Evolutionary conservation across 1,284 basidiomycete genomes (phyloP).

Genomic region (Sporisorium exsertum): DNA sequence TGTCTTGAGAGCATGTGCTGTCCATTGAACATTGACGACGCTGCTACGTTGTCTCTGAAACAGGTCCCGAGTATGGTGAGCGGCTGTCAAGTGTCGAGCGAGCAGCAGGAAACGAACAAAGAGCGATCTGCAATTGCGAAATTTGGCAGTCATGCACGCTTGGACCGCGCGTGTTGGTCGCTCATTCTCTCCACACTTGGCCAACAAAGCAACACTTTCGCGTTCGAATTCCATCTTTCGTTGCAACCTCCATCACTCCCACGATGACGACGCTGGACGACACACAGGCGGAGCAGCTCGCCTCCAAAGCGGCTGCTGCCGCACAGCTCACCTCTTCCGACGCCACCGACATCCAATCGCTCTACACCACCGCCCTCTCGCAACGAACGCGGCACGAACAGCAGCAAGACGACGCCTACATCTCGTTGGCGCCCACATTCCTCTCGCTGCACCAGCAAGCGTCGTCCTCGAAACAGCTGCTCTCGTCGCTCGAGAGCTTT

Average conservation of each 20-base stretch:
- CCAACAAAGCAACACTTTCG: slow-evolving; percentile 20
- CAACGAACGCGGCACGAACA: slow-evolving; percentile 1
- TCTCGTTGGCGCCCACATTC: slow-evolving; percentile 18
- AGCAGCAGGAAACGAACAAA: background rate
- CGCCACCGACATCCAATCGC: slow-evolving; percentile 20
- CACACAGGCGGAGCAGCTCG: slow-evolving; percentile 38
- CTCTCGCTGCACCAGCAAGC: slow-evolving; percentile 75
- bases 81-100: background rate
- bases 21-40: background rate
- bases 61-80: background rate
- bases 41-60: background rate
- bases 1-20: background rate
- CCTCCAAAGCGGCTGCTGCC: slow-evolving; percentile 12
- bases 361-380: slow-evolving; percentile 19
- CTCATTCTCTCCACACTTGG: slow-evolving; percentile 13
- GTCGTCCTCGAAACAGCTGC: slow-evolving; percentile 73
- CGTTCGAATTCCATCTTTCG: background rate
- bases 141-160: slow-evolving; percentile 18
- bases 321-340: slow-evolving; percentile 13
- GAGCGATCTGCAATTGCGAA: slow-evolving; percentile 10
- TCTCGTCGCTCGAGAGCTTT: slow-evolving; percentile 87
- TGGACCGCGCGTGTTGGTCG: slow-evolving; percentile 8
- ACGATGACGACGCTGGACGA: slow-evolving; percentile 28
- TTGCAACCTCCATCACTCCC: background rate
- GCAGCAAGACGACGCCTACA: slow-evolving; percentile 13